phyloP scores from a whole-genome alignment of 306 rosid species.

The Rubus parviflorus region DNA sequence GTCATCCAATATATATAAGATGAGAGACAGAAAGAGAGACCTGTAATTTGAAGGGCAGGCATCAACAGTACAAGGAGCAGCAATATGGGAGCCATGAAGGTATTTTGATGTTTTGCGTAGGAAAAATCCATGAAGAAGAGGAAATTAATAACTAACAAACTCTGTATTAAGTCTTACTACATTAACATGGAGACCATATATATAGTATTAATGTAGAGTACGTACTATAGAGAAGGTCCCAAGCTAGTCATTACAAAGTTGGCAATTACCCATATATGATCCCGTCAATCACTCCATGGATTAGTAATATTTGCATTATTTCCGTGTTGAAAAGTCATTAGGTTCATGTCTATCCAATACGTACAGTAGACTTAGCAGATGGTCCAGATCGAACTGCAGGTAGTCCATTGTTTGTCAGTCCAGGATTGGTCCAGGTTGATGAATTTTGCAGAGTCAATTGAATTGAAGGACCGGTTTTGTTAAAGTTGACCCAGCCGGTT shows the following conservation, averaged over 20 bases:
- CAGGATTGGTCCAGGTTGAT: too few relatives aligned
- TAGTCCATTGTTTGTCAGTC: too few relatives aligned
- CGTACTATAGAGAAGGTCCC: background rate
- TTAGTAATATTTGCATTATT: background rate
- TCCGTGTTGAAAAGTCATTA: background rate
- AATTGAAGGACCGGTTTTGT: too few relatives aligned
- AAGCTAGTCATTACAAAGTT: background rate
- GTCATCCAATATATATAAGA: background rate
- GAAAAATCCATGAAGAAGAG: background rate
- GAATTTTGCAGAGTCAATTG: too few relatives aligned
- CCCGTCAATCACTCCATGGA: constrained; percentile 12
- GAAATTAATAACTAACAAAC: background rate
- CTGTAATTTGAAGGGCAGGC: constrained; percentile 21
- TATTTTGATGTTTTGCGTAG: background rate
- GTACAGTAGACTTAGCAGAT: too few relatives aligned
- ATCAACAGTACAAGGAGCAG: constrained; percentile 22
- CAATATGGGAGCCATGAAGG: constrained; percentile 14
- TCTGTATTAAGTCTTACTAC: background rate
- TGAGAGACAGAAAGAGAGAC: background rate
- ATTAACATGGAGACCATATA: background rate
- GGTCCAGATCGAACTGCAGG: too few relatives aligned
- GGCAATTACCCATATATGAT: background rate
- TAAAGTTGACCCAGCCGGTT: too few relatives aligned
- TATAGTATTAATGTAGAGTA: background rate
- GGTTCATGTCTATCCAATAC: background rate